phyloP scores from a whole-genome alignment of 495 filamentous ascomycete species.

The Parathielavia hyrcaniae region DNA sequence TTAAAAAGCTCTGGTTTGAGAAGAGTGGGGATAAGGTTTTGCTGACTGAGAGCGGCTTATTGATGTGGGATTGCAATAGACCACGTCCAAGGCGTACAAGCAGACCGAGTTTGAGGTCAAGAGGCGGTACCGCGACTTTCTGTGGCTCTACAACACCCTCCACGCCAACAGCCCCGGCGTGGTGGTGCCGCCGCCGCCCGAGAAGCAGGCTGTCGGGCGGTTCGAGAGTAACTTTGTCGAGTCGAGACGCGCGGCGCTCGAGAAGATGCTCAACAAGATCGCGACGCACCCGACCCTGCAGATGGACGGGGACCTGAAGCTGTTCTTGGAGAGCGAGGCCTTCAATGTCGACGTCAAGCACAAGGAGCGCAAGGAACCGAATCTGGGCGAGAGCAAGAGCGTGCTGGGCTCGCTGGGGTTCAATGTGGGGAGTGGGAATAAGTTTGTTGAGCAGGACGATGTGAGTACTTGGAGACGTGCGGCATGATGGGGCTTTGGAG shows the following conservation, averaged over 20 bases:
- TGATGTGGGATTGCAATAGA: constrained; percentile 48
- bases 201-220: constrained; percentile 94
- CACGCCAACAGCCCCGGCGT: constrained; percentile 93
- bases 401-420: constrained; percentile 82
- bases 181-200: constrained; percentile 90
- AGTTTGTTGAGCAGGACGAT: constrained; percentile 98
- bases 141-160: constrained; percentile 93
- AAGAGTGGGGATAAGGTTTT: neutral
- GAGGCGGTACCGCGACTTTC: constrained; percentile 88
- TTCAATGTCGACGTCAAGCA: constrained; percentile 97
- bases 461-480: constrained; percentile 45
- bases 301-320: constrained; percentile 86
- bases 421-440: constrained; percentile 61
- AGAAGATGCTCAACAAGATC: constrained; percentile 95
- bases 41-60: too few relatives aligned
- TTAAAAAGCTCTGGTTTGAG: neutral
- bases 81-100: constrained; percentile 90
- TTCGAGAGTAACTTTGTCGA: constrained; percentile 98
- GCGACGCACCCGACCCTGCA: constrained; percentile 86
- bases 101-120: constrained; percentile 86
- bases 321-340: constrained; percentile 91
- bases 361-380: constrained; percentile 86
- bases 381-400: constrained; percentile 82
- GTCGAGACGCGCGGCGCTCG: constrained; percentile 77
- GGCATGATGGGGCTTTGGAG: neutral